Evolutionary conservation across 345 rosid species (phyloP).

Genomic region (Ceriops tagal): DNA sequence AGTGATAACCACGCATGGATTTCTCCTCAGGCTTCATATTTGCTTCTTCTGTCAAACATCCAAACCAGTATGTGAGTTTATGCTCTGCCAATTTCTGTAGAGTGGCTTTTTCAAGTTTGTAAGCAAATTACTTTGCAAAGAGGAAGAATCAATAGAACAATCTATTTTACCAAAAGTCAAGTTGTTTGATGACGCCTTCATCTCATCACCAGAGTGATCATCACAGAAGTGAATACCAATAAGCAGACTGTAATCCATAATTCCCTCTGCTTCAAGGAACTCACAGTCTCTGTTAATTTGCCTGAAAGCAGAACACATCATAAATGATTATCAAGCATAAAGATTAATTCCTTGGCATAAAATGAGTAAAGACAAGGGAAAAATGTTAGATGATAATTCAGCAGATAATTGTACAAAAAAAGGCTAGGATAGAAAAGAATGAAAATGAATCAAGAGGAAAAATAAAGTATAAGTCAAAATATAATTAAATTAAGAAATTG

Average conservation of each 20-base stretch:
- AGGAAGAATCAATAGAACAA: background rate
- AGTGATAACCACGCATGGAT: slow-evolving; percentile 54
- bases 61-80: background rate
- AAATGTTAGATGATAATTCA: background rate
- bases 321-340: background rate
- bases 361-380: background rate
- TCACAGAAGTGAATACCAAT: slow-evolving; percentile 63
- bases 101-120: background rate
- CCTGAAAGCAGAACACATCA: slow-evolving; percentile 23
- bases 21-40: slow-evolving; percentile 30
- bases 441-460: too few relatives aligned
- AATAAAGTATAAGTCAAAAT: too few relatives aligned
- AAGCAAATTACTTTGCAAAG: background rate
- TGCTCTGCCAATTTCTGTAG: background rate
- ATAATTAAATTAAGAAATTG: background rate
- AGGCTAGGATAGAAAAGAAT: too few relatives aligned
- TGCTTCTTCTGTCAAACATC: slow-evolving; percentile 28
- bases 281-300: slow-evolving; percentile 67
- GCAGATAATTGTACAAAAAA: too few relatives aligned
- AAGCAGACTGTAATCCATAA: slow-evolving; percentile 71
- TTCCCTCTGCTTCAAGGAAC: slow-evolving; percentile 61
- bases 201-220: slow-evolving; percentile 30
- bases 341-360: background rate
- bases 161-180: slow-evolving; percentile 17
- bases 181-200: slow-evolving; percentile 24